A percentile compares a stretch with the other conserved stretches of the same genome.
These are phyloP conservation scores for Mortierella sp. DNA, from an alignment of 371 early-diverging fungal species.

Conservation along the genomic window DNA sequence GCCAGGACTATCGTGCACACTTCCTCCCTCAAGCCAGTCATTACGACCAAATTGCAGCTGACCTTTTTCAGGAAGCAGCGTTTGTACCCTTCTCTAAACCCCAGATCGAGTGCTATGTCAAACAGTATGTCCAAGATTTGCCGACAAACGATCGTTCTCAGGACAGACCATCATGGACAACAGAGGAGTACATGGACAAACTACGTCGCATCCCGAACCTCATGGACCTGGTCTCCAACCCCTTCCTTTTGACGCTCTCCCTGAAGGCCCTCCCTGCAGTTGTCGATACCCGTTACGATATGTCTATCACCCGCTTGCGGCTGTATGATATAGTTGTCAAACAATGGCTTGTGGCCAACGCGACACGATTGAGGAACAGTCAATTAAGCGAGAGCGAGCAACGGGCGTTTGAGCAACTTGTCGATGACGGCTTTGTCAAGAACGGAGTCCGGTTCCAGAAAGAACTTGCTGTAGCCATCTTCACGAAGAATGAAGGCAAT, in stretches of 20 bases:
- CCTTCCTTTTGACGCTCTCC: background rate
- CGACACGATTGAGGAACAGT: background rate
- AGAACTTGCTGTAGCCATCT: background rate
- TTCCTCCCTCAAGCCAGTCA: background rate
- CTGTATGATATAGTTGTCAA: background rate
- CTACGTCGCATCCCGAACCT: background rate
- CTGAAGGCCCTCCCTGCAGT: background rate
- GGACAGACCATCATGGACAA: background rate
- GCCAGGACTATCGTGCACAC: background rate
- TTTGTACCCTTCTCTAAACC: background rate
- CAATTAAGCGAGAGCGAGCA: background rate
- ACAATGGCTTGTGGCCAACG: background rate
- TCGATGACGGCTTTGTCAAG: background rate
- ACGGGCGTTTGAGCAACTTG: background rate
- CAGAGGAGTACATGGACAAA: background rate
- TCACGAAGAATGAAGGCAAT: background rate
- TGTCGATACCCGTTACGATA: background rate
- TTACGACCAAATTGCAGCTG: background rate
- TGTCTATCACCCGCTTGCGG: background rate
- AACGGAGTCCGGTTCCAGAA: background rate
- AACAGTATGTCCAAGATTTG: background rate
- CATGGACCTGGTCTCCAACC: slow-evolving; percentile 13
- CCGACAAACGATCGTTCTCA: background rate
- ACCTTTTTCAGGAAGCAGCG: background rate
- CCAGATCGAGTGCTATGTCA: slow-evolving; percentile 15